Percentiles rank a stretch among this genome's conserved stretches.
Conservation (phyloP, 2,329 filamentous ascomycete genomes). For the Plectosphaerella sp. region DNA sequence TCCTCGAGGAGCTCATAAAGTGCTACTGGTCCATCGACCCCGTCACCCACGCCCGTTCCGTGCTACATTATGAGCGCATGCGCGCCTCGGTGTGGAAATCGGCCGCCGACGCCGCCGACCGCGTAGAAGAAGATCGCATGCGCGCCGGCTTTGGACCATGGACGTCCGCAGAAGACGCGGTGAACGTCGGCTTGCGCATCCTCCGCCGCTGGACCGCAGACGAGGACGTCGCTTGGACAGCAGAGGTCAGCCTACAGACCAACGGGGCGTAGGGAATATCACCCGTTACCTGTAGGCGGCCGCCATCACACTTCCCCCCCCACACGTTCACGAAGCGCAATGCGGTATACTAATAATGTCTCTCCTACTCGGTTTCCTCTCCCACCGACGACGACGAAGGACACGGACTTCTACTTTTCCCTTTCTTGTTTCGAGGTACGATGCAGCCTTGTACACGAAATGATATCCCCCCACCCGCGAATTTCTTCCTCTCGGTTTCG, state of each 20-base stretch:
- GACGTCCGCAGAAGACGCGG: conserved; percentile 39
- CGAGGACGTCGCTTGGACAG: conserved; percentile 41
- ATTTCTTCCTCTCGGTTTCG: too few species aligned
- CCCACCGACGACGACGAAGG: not conserved
- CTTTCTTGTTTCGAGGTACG: too few species aligned
- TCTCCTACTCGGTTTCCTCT: not conserved
- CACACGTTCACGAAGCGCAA: not conserved
- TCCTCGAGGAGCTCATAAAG: conserved; percentile 40
- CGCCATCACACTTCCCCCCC: not conserved
- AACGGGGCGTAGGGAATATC: not conserved
- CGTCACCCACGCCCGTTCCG: conserved; percentile 8
- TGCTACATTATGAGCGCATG: conserved; percentile 20
- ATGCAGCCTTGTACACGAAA: too few species aligned
- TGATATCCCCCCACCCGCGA: too few species aligned
- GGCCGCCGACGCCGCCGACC: conserved; percentile 24
- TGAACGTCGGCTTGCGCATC: conserved; percentile 30
- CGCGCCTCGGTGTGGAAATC: conserved; percentile 20
- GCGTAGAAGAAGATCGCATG: conserved; percentile 20
- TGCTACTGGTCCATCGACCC: conserved; percentile 26
- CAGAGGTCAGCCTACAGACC: conserved; percentile 21
- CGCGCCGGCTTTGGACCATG: conserved; percentile 31
- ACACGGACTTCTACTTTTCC: not conserved
- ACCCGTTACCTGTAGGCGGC: too few species aligned
- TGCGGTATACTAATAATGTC: too few species aligned
- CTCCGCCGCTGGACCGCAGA: conserved; percentile 38